phyloP scores from a whole-genome alignment of 805 yeast genomes.

The Ogataea kodamae region DNA sequence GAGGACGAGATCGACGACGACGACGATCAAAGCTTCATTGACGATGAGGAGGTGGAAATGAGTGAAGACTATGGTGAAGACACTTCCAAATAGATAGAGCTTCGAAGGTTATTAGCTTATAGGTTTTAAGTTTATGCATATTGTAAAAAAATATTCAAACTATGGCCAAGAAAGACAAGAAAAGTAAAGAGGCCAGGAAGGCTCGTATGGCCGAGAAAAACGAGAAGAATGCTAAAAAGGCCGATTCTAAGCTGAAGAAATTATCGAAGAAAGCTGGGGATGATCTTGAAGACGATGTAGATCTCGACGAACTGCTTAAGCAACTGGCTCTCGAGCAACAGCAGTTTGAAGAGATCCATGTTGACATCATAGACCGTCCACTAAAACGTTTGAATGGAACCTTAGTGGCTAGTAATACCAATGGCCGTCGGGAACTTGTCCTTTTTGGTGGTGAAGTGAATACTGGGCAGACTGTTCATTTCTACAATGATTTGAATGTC shows the following conservation, averaged over 20 bases:
- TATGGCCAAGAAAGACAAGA: constrained; percentile 88
- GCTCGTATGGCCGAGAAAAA: constrained; percentile 81
- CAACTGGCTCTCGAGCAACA: constrained; percentile 79
- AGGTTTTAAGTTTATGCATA: constrained; percentile 5
- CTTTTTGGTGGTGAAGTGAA: constrained; percentile 88
- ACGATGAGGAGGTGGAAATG: constrained; percentile 43
- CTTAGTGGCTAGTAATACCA: constrained; percentile 69
- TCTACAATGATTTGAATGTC: constrained; percentile 76
- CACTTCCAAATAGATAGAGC: constrained; percentile 20
- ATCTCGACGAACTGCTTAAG: constrained; percentile 77
- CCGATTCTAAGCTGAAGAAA: constrained; percentile 66
- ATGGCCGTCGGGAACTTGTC: constrained; percentile 72
- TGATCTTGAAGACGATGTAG: constrained; percentile 78
- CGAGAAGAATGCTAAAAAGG: constrained; percentile 70
- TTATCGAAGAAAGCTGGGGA: constrained; percentile 74
- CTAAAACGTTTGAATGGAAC: constrained; percentile 68
- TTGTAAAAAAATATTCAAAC: constrained; percentile 2
- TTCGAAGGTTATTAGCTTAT: constrained; percentile 4
- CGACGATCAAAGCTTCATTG: constrained; percentile 41
- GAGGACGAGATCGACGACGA: constrained; percentile 55
- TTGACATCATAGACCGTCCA: constrained; percentile 60
- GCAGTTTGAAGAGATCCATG: constrained; percentile 64
- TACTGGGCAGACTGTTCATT: constrained; percentile 50
- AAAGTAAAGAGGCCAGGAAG: constrained; percentile 87
- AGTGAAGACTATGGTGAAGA: constrained; percentile 44